Percentiles rank a stretch among this genome's conserved stretches.
These are phyloP conservation scores for Cladosporium colombiae DNA, from an alignment of 2,329 filamentous ascomycete genomes.

Conservation along the genomic window DNA sequence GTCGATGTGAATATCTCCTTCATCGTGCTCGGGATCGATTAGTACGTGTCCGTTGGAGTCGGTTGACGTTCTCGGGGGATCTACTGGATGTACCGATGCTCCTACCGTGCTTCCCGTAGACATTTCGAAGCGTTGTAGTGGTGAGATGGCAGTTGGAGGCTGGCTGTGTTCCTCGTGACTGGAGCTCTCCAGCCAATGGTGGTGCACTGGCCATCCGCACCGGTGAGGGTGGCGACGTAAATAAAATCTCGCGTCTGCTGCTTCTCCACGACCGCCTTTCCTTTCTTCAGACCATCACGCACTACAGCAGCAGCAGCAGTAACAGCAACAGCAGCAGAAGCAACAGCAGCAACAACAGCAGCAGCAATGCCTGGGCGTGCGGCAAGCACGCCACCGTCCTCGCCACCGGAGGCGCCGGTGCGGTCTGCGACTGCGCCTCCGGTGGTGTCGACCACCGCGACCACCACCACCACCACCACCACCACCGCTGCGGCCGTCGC, in stretches of 20 bases:
- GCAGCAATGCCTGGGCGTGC: neutral
- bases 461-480: neutral
- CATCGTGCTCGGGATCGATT: neutral
- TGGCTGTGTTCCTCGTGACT: neutral
- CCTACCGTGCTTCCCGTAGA: neutral
- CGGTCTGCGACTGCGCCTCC: neutral
- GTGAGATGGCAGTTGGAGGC: neutral
- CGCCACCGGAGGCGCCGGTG: neutral
- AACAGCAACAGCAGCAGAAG: neutral
- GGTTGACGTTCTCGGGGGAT: neutral
- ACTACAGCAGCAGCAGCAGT: neutral
- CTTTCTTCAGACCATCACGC: neutral
- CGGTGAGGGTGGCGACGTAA: neutral
- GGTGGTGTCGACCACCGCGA: neutral
- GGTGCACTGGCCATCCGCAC: neutral
- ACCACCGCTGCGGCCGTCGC: neutral
- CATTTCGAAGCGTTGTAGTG: neutral
- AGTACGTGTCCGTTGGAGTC: neutral
- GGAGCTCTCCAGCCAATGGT: neutral
- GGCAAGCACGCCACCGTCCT: neutral
- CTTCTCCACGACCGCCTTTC: neutral
- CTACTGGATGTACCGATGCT: neutral
- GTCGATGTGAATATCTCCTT: neutral
- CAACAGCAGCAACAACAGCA: neutral
- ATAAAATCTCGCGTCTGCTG: neutral